Conservation (phyloP, 2,329 filamentous ascomycete genomes). For the Aphanoascus verrucosus region DNA sequence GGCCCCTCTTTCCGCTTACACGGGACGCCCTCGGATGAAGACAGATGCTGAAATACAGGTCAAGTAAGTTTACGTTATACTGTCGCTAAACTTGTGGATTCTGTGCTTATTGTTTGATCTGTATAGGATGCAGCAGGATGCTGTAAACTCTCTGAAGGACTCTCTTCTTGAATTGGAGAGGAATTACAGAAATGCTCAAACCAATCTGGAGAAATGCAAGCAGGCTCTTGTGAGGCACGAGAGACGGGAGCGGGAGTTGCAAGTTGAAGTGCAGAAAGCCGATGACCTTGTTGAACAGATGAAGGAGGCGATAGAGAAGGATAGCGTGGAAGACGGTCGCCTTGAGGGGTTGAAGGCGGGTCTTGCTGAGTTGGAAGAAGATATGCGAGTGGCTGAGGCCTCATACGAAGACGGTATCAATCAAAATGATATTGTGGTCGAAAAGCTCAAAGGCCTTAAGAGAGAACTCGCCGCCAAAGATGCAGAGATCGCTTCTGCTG, state of each 20-base stretch:
- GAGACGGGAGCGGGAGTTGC: constrained; percentile 39
- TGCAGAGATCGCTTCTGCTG: constrained; percentile 26
- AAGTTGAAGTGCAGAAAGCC: constrained; percentile 47
- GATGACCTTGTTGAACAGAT: constrained; percentile 55
- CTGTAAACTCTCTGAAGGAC: constrained; percentile 43
- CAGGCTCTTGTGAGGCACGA: constrained; percentile 43
- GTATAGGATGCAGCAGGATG: constrained; percentile 38
- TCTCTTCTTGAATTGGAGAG: constrained; percentile 46
- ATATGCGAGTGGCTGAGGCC: constrained; percentile 33
- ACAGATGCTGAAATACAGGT: constrained; percentile 63
- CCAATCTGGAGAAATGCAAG: constrained; percentile 41
- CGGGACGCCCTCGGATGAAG: constrained; percentile 60
- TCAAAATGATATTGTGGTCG: constrained; percentile 37
- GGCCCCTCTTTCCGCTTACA: constrained; percentile 44
- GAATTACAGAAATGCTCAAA: constrained; percentile 40
- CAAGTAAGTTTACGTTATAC: constrained; percentile 26
- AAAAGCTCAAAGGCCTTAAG: constrained; percentile 26
- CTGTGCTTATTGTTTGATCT: constrained; percentile 10
- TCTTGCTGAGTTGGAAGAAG: constrained; percentile 48
- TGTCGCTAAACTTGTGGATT: background rate
- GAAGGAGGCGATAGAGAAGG: constrained; percentile 52
- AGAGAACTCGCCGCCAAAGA: constrained; percentile 30
- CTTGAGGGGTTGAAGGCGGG: constrained; percentile 49
- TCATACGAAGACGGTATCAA: constrained; percentile 41
- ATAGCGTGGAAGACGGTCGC: constrained; percentile 53